Base-by-base conservation (phyloP, 768 basidiomycete species). In the Serendipita vermifera region DNA sequence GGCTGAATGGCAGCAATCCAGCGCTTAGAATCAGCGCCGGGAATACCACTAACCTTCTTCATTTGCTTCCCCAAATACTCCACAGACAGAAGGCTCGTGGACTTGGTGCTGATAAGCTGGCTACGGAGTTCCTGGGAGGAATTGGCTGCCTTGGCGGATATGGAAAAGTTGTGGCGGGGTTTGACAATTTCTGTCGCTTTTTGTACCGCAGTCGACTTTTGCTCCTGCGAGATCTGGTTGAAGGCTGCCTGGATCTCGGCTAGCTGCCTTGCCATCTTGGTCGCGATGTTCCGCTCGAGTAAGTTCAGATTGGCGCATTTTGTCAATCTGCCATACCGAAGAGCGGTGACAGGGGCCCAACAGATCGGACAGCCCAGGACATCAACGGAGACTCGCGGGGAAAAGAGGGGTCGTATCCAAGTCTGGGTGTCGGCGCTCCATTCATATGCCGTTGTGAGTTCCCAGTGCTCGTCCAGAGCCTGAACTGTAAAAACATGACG, bases 401-500 rank as follows among this genome's bases (percentile, higher is more conserved):
- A 7, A 7, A 24, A n/a, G 46, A 11, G 26, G 14, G 57, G 38
- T 4, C 70, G 66, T 9, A 63, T n/a, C 76, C 77, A 83, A 33
- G 54, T 64, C 5, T 71, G 75, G 9, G 71, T 61, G 1, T 3
- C 14, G 1, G 62, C 54, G 3, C 72, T 66, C 53, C 64, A 62
- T 1, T 56, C 59, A 63, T 86, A 86, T 61, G 75, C 81, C 3
- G 75, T 72, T 0, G 53, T 41, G 65, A 86, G 71, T 14, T 67
- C 62, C 59, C 76, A 79, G 39, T 72, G 68, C 0, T 81, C 83
- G 60, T 87, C 84, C 17, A 87, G 71, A 0, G 81, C 81, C 64
- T 83, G 82, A 14, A 83, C 76, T 0, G 85, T 85, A 64, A 87
- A 85, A 2, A 75, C 66, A 64, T 87, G 85, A 0, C 74, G 60